Base-by-base conservation (phyloP, 805 yeast species). In the Myxozyma geophila region DNA sequence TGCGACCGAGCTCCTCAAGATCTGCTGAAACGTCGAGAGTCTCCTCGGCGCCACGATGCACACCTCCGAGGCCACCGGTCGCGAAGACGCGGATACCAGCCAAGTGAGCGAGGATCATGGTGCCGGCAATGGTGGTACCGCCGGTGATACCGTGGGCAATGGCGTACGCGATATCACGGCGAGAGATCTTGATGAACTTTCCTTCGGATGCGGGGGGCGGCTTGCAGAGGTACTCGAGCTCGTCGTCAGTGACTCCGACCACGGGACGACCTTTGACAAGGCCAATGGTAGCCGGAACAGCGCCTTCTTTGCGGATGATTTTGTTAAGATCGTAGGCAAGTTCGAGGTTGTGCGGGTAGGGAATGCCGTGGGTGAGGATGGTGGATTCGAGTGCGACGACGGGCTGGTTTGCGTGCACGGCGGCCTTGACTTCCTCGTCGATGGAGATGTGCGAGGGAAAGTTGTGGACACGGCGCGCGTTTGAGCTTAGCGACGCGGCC, bases 41-140 rank as follows among this genome's bases (percentile, higher is more conserved):
- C 36, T 76, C 68, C 60, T 88, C 88, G 21, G 89, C 93, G 7
- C 88, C 89, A 60, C 90, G 81, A 71, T 91, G 96, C 10, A 90
- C 96, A 21, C 97, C 97, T 21, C 97, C 97, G 19, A 91, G 80
- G 0, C 97, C 97, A 39, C 97, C 97, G 1, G 97, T 92, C 0
- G 96, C 95, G 79, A 91, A 92, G 12, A 92, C 90, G 69, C 84
- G 82, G 69, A 91, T 89, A 0, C 96, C 95, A 0, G 92, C 92
- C 70, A 76, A 72, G 58, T 85, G 80, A 0, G 97, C 86, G 19
- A 92, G 74, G 21, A 91, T 87, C 96, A 90, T 90, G 0, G 97
- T 91, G 35, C 89, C 87, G 1, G 97, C 90, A 62, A 91, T 90
- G 0, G 97, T 91, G 1, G 97, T 92, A 7, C 97, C 97, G 8